phyloP scores from a whole-genome alignment of 2,329 filamentous ascomycete genomes.

The Colletotrichum kahawae region DNA sequence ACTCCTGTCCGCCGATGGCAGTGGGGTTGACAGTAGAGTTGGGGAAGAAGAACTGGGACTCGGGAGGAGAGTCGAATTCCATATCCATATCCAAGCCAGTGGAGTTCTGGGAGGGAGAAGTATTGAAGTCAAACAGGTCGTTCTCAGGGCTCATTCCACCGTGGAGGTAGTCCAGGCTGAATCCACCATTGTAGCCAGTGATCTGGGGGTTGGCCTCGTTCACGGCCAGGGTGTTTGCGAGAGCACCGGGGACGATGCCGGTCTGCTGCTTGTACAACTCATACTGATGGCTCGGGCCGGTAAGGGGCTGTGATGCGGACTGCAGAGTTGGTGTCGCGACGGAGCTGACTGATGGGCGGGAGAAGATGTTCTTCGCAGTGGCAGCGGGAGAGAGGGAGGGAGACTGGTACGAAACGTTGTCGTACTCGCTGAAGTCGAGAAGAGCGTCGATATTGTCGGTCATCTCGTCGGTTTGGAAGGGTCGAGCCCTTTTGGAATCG shows the following conservation, averaged over 20 bases:
- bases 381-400: slow-evolving; percentile 63
- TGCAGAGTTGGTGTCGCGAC: slow-evolving; percentile 59
- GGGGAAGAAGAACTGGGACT: slow-evolving; percentile 70
- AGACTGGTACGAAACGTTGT: slow-evolving; percentile 64
- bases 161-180: slow-evolving; percentile 53
- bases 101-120: slow-evolving; percentile 66
- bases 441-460: slow-evolving; percentile 60
- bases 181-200: slow-evolving; percentile 56
- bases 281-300: slow-evolving; percentile 92
- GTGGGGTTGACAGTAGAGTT: slow-evolving; percentile 71
- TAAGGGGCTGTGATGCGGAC: slow-evolving; percentile 63
- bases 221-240: slow-evolving; percentile 80
- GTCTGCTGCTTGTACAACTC: slow-evolving; percentile 96
- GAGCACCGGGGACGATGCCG: slow-evolving; percentile 83
- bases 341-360: slow-evolving; percentile 55
- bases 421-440: slow-evolving; percentile 68
- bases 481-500: slow-evolving; percentile 9
- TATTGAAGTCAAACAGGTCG: slow-evolving; percentile 75
- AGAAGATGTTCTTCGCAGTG: slow-evolving; percentile 58
- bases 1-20: slow-evolving; percentile 68
- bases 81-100: slow-evolving; percentile 72
- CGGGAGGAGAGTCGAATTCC: slow-evolving; percentile 48
- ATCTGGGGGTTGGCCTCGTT: slow-evolving; percentile 65
- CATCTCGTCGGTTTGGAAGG: slow-evolving; percentile 25
- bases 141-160: slow-evolving; percentile 65